Conservation (phyloP, 1,139 yeast genomes). For the Nakaseomyces glabratus region DNA sequence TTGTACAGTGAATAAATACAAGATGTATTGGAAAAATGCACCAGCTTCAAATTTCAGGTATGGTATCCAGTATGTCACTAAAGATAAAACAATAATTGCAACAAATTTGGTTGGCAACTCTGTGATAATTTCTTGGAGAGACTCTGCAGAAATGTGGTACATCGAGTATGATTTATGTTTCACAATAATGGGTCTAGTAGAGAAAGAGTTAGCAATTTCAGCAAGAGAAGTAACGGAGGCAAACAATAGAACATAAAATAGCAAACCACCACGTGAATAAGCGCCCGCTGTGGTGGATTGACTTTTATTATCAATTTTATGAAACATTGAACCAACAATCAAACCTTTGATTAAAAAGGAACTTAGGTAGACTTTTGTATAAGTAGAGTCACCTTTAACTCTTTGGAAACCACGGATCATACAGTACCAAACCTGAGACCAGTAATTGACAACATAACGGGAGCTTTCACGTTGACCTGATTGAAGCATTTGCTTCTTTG, state of each 20-base stretch:
- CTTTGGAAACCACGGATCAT: slow-evolving; percentile 47
- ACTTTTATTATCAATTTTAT: slow-evolving; percentile 34
- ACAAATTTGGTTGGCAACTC: slow-evolving; percentile 48
- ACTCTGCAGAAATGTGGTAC: slow-evolving; percentile 62
- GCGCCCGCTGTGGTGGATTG: slow-evolving; percentile 43
- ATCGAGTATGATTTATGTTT: slow-evolving; percentile 57
- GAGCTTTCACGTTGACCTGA: slow-evolving; percentile 38
- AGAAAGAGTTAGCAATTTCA: slow-evolving; percentile 48
- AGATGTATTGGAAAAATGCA: slow-evolving; percentile 48
- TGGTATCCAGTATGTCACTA: slow-evolving; percentile 51
- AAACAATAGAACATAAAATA: slow-evolving; percentile 49
- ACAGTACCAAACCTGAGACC: slow-evolving; percentile 38
- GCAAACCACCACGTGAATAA: slow-evolving; percentile 47
- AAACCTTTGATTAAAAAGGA: slow-evolving; percentile 47
- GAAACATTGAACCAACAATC: slow-evolving; percentile 48
- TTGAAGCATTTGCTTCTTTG: slow-evolving; percentile 40
- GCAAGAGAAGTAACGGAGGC: slow-evolving; percentile 50
- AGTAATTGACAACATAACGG: slow-evolving; percentile 39
- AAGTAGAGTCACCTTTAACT: slow-evolving; percentile 47
- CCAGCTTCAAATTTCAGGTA: slow-evolving; percentile 51
- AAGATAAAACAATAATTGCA: slow-evolving; percentile 38
- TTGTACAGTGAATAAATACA: slow-evolving; percentile 41
- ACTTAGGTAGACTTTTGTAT: slow-evolving; percentile 40
- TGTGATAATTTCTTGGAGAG: slow-evolving; percentile 48
- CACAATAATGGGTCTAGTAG: slow-evolving; percentile 49